phyloP scores from a whole-genome alignment of 1,284 basidiomycete species.

The Cystobasidium sp. region DNA sequence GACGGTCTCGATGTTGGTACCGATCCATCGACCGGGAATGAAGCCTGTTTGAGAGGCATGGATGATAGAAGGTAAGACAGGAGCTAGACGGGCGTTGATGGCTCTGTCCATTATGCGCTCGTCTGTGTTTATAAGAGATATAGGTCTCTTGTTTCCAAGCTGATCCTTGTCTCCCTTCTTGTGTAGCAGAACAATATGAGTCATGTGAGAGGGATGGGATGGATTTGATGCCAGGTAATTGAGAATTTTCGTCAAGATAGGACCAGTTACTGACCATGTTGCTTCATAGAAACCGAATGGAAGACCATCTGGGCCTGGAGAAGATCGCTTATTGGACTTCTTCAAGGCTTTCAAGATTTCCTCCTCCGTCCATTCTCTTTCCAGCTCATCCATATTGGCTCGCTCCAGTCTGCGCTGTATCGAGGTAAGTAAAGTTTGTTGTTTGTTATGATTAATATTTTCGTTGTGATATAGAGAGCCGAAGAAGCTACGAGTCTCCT shows the following conservation, averaged over 20 bases:
- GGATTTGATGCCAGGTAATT: no score
- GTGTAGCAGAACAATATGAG: constrained; percentile 11
- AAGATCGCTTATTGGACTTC: constrained; percentile 11
- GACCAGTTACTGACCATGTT: constrained; percentile 22
- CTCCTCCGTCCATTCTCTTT: background rate
- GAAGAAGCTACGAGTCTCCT: constrained; percentile 5
- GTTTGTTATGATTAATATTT: background rate
- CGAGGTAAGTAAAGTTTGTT: background rate
- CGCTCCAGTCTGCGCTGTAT: background rate
- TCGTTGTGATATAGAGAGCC: constrained; percentile 6
- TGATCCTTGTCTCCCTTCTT: constrained; percentile 17
- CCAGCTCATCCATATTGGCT: no score
- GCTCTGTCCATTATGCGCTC: constrained; percentile 26
- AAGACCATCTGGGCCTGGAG: constrained; percentile 30
- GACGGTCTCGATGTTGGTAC: constrained; percentile 27
- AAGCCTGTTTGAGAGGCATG: no score
- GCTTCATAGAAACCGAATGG: constrained; percentile 23
- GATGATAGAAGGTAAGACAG: no score
- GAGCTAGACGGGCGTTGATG: no score
- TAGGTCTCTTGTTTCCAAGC: constrained; percentile 30
- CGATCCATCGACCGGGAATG: constrained; percentile 22
- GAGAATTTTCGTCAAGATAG: background rate
- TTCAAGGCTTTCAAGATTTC: background rate
- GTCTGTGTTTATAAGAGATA: constrained; percentile 36
- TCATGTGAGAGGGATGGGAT: no score